Percentiles rank a stretch among this genome's conserved stretches.
Conservation (phyloP, 2,329 filamentous ascomycete species). For the Alternaria alternata region DNA sequence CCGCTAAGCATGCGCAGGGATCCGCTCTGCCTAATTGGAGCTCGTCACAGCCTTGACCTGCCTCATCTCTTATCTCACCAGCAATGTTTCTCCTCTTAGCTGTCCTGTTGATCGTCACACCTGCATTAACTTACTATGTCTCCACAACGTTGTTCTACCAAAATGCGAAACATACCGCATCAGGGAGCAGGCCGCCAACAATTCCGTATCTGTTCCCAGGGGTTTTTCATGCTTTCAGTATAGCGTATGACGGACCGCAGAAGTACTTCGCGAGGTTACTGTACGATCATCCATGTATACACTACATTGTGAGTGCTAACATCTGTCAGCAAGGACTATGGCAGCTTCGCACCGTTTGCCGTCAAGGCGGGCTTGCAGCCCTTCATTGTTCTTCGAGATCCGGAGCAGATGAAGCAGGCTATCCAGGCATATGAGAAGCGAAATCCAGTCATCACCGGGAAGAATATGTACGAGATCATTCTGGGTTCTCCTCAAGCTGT, state of each 20-base stretch:
- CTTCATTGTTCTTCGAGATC: constrained; percentile 34
- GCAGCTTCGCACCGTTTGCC: constrained; percentile 31
- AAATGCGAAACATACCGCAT: constrained; percentile 17
- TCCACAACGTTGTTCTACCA: constrained; percentile 30
- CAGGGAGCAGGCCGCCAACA: constrained; percentile 28
- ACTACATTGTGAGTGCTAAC: constrained; percentile 5
- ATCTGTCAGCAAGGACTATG: constrained; percentile 34
- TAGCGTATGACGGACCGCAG: constrained; percentile 29
- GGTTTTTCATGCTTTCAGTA: constrained; percentile 29
- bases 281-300: constrained; percentile 14
- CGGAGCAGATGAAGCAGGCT: constrained; percentile 29
- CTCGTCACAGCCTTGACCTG: background rate
- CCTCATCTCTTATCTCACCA: background rate
- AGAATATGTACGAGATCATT: constrained; percentile 24
- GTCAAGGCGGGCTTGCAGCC: constrained; percentile 29
- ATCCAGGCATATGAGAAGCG: constrained; percentile 22
- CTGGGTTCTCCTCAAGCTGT: constrained; percentile 21
- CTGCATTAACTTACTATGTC: constrained; percentile 35
- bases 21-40: background rate
- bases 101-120: constrained; percentile 6
- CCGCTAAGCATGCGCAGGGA: constrained; percentile 7
- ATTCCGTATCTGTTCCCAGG: constrained; percentile 35
- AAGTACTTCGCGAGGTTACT: constrained; percentile 37
- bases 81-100: constrained; percentile 10
- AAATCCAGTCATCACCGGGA: background rate